Base-by-base conservation (phyloP, 2,329 filamentous ascomycete genomes). In the Neoarthrinium moseri region DNA sequence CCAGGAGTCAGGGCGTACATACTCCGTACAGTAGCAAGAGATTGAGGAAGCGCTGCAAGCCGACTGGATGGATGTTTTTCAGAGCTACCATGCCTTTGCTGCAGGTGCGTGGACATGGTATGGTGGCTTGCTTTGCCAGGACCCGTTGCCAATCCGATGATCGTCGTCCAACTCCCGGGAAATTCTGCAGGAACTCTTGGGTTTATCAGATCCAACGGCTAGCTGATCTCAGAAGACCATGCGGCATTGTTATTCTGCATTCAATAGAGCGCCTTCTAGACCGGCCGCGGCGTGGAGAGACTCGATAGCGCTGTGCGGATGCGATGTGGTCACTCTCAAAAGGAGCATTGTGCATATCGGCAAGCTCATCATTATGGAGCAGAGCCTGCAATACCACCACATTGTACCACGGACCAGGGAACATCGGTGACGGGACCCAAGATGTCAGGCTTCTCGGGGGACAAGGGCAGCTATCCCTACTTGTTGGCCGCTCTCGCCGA, bases 61-160 rank as follows among this genome's bases (percentile, higher is more conserved):
- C 18, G 27, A 13, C 12, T 30, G 20, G 24, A 22, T 18, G 20
- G 21, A 21, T 13, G 18, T 13, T 30, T n/a, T 43, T 21, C 39
- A 17, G 12, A 32, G 17, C 15, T 29, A 18, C 17, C 11, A 6
- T 23, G 15, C 39, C 26, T n/a, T n/a, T n/a, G n/a, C n/a, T 44
- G 41, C 41, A 44, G 15, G 32, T 27, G 41, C 20, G 41, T 27
- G 44, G 50, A 46, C 42, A 40, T 49, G n/a, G 47, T 42, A 40
- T 49, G n/a, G 49, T 54, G 47, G 48, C 47, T 54, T 38, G n/a
- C n/a, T n/a, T 46, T 18, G 47, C 45, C 37, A 55, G 52, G 43
- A 56, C 51, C 54, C 52, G 51, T 55, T 56, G 49, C 48, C 52
- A 55, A 45, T 47, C 52, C 52, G 39, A 49, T 57, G 52, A 56